Conservation (phyloP, 257 asterid genomes). For the Forsythia viridissima region DNA sequence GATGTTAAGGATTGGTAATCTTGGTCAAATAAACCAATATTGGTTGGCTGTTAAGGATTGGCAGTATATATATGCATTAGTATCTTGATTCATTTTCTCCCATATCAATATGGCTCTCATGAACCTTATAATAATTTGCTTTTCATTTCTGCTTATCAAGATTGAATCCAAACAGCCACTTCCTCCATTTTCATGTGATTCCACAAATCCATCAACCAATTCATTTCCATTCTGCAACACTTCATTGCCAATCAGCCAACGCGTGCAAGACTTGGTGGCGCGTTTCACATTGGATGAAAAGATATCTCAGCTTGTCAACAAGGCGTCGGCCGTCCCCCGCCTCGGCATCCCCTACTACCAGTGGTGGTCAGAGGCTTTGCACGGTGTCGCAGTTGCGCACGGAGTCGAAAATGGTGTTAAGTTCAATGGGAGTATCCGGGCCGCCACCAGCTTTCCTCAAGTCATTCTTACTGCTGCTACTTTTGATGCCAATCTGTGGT, state of each 20-base stretch:
- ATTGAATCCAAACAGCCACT: conserved; percentile 20
- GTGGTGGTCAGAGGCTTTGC: conserved; percentile 73
- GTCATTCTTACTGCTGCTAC: conserved; percentile 73
- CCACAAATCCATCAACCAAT: conserved; percentile 33
- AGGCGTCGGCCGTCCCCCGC: conserved; percentile 49
- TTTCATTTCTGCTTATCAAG: not conserved
- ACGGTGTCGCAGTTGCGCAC: conserved; percentile 48
- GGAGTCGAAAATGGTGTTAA: conserved; percentile 43
- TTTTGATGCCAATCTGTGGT: conserved; percentile 73
- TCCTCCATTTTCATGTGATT: conserved; percentile 51
- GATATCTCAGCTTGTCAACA: conserved; percentile 49
- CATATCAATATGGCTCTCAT: not conserved
- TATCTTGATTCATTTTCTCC: not conserved
- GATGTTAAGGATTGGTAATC: no score
- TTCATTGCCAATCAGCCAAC: conserved; percentile 24
- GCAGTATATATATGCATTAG: no score
- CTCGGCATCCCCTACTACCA: conserved; percentile 55
- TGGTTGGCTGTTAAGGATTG: no score
- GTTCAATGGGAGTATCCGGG: conserved; percentile 39
- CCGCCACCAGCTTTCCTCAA: conserved; percentile 63
- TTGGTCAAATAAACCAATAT: no score
- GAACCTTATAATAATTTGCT: not conserved
- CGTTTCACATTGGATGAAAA: conserved; percentile 53
- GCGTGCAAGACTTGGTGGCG: conserved; percentile 42
- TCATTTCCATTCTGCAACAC: conserved; percentile 43